Conservation (phyloP, 1,284 basidiomycete genomes). For the Malassezia equina region DNA sequence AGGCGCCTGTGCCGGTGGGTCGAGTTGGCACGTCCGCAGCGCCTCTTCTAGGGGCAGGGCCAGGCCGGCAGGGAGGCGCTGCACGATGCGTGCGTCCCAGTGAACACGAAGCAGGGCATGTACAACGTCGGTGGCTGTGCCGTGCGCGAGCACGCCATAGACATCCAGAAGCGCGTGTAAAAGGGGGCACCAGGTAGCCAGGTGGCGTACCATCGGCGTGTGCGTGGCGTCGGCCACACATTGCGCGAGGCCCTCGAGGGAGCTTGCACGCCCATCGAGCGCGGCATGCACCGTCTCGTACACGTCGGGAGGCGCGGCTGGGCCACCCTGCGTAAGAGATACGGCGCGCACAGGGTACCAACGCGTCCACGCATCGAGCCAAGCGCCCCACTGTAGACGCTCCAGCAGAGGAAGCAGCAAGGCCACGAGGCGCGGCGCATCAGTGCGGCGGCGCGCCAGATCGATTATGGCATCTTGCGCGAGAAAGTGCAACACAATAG, state of each 20-base stretch:
- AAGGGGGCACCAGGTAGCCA: background rate
- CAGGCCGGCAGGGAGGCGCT: constrained; percentile 58
- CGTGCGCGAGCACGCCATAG: background rate
- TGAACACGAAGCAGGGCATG: constrained; percentile 55
- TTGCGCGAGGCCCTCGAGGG: background rate
- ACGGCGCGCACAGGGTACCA: background rate
- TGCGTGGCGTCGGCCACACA: background rate
- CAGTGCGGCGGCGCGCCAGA: background rate
- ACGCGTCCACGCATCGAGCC: constrained; percentile 17
- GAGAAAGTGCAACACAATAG: constrained; percentile 24
- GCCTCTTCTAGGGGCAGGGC: constrained; percentile 73
- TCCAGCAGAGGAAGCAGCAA: constrained; percentile 4
- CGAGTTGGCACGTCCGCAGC: constrained; percentile 65
- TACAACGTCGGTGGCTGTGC: constrained; percentile 51
- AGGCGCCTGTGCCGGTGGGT: constrained; percentile 65
- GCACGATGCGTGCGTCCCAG: constrained; percentile 54
- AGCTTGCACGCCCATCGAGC: background rate
- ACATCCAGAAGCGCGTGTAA: background rate
- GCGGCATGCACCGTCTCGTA: background rate
- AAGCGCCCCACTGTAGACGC: background rate
- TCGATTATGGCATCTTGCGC: constrained; percentile 26
- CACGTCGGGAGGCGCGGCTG: constrained; percentile 1
- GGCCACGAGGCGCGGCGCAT: constrained; percentile 11
- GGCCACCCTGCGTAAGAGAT: background rate
- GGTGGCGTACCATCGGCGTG: background rate